Conservation (phyloP, 495 filamentous ascomycete species). For the Letharia columbiana region DNA sequence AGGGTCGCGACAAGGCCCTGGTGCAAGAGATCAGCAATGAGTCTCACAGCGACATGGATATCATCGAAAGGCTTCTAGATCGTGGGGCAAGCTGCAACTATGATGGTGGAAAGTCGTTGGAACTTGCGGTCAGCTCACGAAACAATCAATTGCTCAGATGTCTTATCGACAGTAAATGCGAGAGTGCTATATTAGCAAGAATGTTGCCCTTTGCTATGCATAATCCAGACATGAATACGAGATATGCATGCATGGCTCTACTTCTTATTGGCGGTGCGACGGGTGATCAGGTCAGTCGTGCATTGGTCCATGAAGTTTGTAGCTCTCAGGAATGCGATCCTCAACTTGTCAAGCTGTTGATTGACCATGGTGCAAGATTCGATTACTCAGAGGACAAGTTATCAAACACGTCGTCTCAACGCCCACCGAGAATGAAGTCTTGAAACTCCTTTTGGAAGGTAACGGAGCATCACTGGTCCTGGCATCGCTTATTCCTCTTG, state of each 20-base stretch:
- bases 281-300: slow-evolving; percentile 12
- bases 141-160: slow-evolving; percentile 5
- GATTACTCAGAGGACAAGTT: slow-evolving; percentile 15
- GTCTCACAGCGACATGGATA: not conserved
- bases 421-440: slow-evolving; percentile 1
- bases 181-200: not conserved
- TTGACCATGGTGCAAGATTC: slow-evolving; percentile 13
- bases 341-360: slow-evolving; percentile 12
- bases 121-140: slow-evolving; percentile 13
- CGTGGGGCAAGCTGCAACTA: slow-evolving; percentile 16
- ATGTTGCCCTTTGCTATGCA: slow-evolving; percentile 9
- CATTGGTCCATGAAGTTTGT: slow-evolving; percentile 14
- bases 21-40: slow-evolving; percentile 17
- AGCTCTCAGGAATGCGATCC: slow-evolving; percentile 2
- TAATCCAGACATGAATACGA: not conserved
- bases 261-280: slow-evolving; percentile 17
- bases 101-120: slow-evolving; percentile 16
- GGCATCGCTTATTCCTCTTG: slow-evolving; percentile 10
- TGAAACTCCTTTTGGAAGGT: slow-evolving; percentile 5
- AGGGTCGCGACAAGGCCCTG: slow-evolving; percentile 14
- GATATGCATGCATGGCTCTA: slow-evolving; percentile 1
- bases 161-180: slow-evolving; percentile 12
- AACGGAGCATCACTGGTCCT: slow-evolving; percentile 10
- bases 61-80: slow-evolving; percentile 13
- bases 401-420: slow-evolving; percentile 14